Base-by-base conservation (phyloP, 2,329 filamentous ascomycete species). In the Pseudogymnoascus sp. region DNA sequence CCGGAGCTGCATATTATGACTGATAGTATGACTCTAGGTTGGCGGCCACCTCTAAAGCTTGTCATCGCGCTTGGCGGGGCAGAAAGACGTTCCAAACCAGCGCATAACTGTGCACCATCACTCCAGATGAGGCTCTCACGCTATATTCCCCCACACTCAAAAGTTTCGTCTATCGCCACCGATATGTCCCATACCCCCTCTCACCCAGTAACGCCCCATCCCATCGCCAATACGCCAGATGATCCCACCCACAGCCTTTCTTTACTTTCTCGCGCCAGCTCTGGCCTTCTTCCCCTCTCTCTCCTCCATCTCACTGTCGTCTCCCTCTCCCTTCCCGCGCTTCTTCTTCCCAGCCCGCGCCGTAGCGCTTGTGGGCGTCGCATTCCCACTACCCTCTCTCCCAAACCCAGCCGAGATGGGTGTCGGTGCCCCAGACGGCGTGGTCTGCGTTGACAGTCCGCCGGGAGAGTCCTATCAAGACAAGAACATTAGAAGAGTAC, bases 271-370 rank as follows among this genome's bases (percentile, higher is more conserved):
- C n/a, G 22, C 43, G 5, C 43, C 43, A 8, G 43, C 43, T 6
- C 43, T 16, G 14, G 43, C 30, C 69, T 80, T 85, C 41, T 75
- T 71, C 35, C 43, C 59, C 61, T 81, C 79, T 57, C 73, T 73
- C 14, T 76, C 74, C 61, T 86, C 83, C 20, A 78, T 81, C 72
- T 86, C 84, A 72, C 83, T 86, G 62, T 86, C 84, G 25, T 82
- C 76, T 3, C 59, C 70, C 25, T 57, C 54, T 8, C 64, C 74
- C 54, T 70, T 73, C 4, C 71, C 72, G 4, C 74, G 76, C 65
- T 81, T 79, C 71, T 83, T 85, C 66, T 71, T 78, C 11, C 64
- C 63, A 33, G 60, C 63, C 38, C 70, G 75, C 66, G 76, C 79
- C 7, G 77, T 78, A 12, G 78, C 75, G 36, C 81, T 82, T 6